A percentile compares a stretch with the other conserved stretches of the same genome.
Evolutionary conservation across 73 alveolate species (phyloP).

Genomic region (Uronychia binucleata): DNA sequence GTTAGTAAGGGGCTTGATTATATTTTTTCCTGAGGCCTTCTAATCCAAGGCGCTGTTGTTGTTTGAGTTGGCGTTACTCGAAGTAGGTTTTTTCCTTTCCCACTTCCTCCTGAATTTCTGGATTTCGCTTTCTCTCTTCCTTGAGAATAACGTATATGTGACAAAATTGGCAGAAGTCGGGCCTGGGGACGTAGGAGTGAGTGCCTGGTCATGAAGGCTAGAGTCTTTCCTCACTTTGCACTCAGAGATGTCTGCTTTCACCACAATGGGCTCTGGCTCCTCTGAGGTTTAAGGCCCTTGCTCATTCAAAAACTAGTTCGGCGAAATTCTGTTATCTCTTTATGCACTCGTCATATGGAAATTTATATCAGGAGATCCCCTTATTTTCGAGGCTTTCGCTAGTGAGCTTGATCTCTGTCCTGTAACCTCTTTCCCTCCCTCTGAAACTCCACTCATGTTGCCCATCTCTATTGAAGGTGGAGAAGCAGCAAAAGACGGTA

Average conservation of each 20-base stretch:
- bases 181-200: not conserved
- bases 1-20: not conserved
- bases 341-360: no score
- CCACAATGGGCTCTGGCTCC: not conserved
- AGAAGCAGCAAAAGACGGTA: not conserved
- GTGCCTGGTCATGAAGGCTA: not conserved
- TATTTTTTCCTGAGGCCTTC: not conserved
- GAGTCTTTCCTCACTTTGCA: not conserved
- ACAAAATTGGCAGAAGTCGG: not conserved
- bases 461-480: no score
- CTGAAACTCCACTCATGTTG: no score
- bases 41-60: not conserved
- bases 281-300: not conserved
- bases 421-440: not conserved
- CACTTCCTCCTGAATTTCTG: not conserved
- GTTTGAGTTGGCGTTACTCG: no score
- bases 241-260: not conserved
- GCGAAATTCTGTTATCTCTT: no score
- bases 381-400: no score
- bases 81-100: not conserved
- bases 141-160: not conserved
- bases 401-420: not conserved
- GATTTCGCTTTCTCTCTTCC: not conserved
- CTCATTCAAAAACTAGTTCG: no score
- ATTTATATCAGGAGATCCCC: no score